These are phyloP conservation scores for Phellopilus nigrolimitatus DNA, from an alignment of 1,284 basidiomycete genomes.

Conservation along the genomic window DNA sequence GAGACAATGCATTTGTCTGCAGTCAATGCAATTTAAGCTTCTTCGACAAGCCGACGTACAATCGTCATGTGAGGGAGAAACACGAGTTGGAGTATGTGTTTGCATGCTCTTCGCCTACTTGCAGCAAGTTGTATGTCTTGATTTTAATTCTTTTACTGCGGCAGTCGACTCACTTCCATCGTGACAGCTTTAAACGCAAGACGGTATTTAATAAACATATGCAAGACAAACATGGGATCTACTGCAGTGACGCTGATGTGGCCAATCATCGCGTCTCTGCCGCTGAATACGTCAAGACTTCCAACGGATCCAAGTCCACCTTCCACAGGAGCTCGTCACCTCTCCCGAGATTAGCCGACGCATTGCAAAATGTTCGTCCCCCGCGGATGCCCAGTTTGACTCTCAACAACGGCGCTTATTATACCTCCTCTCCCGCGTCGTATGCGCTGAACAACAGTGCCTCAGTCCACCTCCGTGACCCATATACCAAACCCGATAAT, in stretches of 20 bases:
- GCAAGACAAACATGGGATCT: constrained; percentile 9
- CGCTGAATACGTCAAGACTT: constrained; percentile 4
- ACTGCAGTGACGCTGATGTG: constrained; percentile 3
- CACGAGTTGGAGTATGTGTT: constrained; percentile 17
- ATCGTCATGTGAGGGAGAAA: constrained; percentile 18
- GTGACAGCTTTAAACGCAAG: constrained; percentile 16
- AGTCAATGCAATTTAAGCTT: constrained; percentile 13
- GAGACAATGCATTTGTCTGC: constrained; percentile 12
- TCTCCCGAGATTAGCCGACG: constrained; percentile 10
- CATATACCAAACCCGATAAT: background rate
- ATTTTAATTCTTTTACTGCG: background rate
- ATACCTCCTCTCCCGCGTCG: constrained; percentile 4
- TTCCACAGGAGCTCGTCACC: constrained; percentile 2
- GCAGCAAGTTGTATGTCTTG: constrained; percentile 11
- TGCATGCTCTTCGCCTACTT: constrained; percentile 3
- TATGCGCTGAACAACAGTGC: background rate
- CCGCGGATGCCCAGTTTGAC: background rate
- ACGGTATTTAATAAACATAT: constrained; percentile 14
- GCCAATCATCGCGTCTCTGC: constrained; percentile 12
- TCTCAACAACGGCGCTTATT: background rate
- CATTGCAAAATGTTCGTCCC: constrained; percentile 2
- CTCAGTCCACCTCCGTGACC: constrained; percentile 1
- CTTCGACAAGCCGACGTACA: constrained; percentile 20
- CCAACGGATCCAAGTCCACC: background rate
- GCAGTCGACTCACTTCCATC: background rate